Conservation (phyloP, 345 rosid species). For the Pugionium cornutum region DNA sequence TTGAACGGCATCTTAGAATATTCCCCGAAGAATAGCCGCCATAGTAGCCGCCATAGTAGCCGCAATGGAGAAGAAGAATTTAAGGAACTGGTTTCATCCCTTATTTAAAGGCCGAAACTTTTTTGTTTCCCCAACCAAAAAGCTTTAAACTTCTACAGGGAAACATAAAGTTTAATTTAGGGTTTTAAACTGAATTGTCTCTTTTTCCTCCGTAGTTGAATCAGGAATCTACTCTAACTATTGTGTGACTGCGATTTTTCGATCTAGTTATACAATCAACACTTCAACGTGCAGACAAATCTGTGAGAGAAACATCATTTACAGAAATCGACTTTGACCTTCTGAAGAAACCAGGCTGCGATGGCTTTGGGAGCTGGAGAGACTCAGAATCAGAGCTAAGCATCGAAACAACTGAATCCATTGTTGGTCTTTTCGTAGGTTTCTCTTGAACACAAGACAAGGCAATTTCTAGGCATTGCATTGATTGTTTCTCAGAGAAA, state of each 20-base stretch:
- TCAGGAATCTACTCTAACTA: neutral
- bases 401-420: slow-evolving; percentile 47
- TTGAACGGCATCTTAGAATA: neutral
- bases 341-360: slow-evolving; percentile 46
- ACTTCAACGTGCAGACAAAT: slow-evolving; percentile 26
- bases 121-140: slow-evolving; percentile 4
- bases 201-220: neutral
- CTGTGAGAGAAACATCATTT: slow-evolving; percentile 29
- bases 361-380: slow-evolving; percentile 41
- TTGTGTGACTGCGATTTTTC: neutral
- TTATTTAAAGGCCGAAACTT: neutral
- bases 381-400: slow-evolving; percentile 37
- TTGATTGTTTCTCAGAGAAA: slow-evolving; percentile 19
- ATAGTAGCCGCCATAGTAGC: slow-evolving; percentile 14
- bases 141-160: neutral
- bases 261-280: neutral
- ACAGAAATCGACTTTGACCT: slow-evolving; percentile 15
- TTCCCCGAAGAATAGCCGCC: slow-evolving; percentile 8
- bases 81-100: neutral
- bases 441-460: slow-evolving; percentile 47
- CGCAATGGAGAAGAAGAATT: neutral
- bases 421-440: slow-evolving; percentile 46
- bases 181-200: neutral
- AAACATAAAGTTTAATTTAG: neutral
- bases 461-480: slow-evolving; percentile 40